Conservation (phyloP, 2,329 filamentous ascomycete genomes). For the Alternaria longipes region DNA sequence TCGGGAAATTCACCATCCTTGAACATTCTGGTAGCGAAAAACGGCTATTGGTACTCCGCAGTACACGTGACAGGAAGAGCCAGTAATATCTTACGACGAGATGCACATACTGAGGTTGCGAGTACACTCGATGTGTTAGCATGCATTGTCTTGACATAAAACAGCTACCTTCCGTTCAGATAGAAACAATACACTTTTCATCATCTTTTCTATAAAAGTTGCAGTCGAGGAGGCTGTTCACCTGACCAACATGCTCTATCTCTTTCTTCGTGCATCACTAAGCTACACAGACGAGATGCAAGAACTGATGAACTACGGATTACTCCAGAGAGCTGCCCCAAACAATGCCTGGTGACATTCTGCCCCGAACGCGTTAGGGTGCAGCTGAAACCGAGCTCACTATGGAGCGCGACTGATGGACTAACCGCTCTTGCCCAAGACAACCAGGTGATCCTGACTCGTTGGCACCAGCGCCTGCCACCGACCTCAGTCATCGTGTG, state of each 20-base stretch:
- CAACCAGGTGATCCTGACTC: constrained; percentile 6
- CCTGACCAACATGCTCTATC: not conserved
- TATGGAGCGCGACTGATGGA: not conserved
- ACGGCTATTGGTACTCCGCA: not conserved
- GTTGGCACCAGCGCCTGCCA: constrained; percentile 3
- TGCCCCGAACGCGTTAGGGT: not conserved
- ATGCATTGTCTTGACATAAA: not conserved
- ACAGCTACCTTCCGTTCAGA: not conserved
- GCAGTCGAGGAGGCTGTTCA: not conserved
- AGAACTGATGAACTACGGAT: not conserved
- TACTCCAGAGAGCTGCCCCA: not conserved
- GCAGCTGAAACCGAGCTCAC: not conserved
- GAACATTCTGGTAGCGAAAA: constrained; percentile 1
- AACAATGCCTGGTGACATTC: not conserved
- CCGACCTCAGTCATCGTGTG: not conserved
- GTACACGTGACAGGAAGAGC: not conserved
- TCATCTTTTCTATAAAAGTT: not conserved
- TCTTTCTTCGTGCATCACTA: not conserved
- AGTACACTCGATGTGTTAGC: not conserved
- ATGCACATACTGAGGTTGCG: not conserved
- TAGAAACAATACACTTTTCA: not conserved
- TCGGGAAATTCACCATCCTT: constrained; percentile 1
- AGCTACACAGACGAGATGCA: not conserved
- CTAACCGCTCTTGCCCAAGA: constrained; percentile 7
- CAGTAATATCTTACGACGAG: not conserved